Evolutionary conservation across 345 rosid species (phyloP).

Genomic region (Rhodamnia argentea): DNA sequence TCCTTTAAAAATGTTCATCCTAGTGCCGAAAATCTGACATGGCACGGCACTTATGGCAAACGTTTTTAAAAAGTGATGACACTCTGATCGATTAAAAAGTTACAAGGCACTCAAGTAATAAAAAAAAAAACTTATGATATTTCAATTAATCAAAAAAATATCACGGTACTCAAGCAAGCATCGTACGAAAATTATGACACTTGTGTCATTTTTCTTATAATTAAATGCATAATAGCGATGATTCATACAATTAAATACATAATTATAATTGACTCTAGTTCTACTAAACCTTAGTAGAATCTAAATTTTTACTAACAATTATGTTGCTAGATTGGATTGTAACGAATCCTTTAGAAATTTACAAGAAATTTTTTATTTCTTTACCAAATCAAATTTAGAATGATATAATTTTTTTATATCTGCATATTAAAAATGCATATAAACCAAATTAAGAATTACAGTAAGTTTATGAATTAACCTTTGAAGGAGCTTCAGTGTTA

Average conservation of each 20-base stretch:
- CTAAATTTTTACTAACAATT: not conserved
- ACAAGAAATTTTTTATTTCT: no score
- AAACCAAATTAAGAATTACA: not conserved
- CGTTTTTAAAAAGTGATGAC: not conserved
- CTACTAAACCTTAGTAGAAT: not conserved
- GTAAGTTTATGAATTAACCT: not conserved
- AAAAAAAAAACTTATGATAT: not conserved
- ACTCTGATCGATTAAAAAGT: not conserved
- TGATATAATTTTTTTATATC: no score
- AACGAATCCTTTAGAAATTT: no score
- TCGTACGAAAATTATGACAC: not conserved
- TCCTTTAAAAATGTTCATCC: not conserved
- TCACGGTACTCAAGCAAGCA: not conserved
- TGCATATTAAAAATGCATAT: not conserved
- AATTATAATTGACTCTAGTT: not conserved
- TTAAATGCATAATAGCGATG: not conserved
- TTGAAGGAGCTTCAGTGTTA: not conserved
- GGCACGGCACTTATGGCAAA: not conserved
- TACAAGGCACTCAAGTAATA: not conserved
- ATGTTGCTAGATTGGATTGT: accelerated
- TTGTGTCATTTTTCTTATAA: not conserved
- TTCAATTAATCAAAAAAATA: not conserved
- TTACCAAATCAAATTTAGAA: not conserved
- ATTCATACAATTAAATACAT: not conserved
- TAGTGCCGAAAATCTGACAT: not conserved